Base-by-base conservation (phyloP, 345 rosid species). In the Populus ilicifolia region DNA sequence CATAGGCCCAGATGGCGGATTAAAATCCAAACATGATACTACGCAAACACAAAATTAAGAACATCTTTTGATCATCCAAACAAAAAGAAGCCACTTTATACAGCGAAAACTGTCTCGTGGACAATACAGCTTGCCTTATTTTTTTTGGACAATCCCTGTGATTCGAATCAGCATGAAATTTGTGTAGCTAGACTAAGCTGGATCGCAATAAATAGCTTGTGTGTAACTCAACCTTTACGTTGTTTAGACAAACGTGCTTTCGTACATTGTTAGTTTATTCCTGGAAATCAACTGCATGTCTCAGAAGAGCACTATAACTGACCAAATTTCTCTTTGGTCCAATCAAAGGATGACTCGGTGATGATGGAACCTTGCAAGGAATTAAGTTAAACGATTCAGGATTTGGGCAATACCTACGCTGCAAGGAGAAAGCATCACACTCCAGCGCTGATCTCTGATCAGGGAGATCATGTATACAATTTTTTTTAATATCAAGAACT, bases 401-500 rank as follows among this genome's bases (percentile, higher is more conserved):
- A 63, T 63, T 10, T 0, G 69, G 70, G 16, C 89, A 85, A 56
- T 8, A 13, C 16, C 77, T 50, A 10, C 77, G 81, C 10, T 50
- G 81, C 72, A 38, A 8, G 50, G 73, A 81, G 80, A 87, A 85
- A 12, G 20, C 18, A 2, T 38, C 11, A 33, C 90, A 88, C 81
- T 88, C 86, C 21, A 64, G 2, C 2, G 16, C 13, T 25, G 89
- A 65, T 50, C 91, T 85, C 82, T 88, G 91, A 1, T 77, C 16
- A 38, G 86, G 86, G 36, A 83, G 83, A 56, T 67, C 71, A 11
- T 1, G 76, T 17, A 88, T 71, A 66, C 91, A 88, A 54, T 88
- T 88, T 68, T 81, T 75, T 70, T 82, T 80, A 50, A 78, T 63
- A 67, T 86, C 86, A 44, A 88, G 81, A 54, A 66, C 54, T 14